Evolutionary conservation across 2,329 filamentous ascomycete species (phyloP).

Genomic region (Alternaria rosae): DNA sequence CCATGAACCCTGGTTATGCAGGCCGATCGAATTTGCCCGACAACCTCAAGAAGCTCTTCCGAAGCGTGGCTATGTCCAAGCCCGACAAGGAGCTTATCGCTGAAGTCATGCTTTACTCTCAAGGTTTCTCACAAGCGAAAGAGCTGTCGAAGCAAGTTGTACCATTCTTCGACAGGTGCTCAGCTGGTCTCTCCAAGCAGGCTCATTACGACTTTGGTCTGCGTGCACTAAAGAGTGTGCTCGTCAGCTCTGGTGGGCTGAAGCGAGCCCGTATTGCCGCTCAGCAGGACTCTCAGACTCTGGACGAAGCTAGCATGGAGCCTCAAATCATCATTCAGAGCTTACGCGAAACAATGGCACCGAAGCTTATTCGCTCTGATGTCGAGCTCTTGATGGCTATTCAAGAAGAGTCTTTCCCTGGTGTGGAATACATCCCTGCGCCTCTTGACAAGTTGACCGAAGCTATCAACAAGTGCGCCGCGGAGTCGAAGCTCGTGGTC

Average conservation of each 20-base stretch:
- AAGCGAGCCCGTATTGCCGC: constrained; percentile 81
- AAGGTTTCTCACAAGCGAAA: constrained; percentile 98
- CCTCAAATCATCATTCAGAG: constrained; percentile 99
- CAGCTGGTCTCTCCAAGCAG: constrained; percentile 84
- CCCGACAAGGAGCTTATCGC: constrained; percentile 99
- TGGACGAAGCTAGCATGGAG: constrained; percentile 78
- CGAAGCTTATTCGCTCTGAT: constrained; percentile 92
- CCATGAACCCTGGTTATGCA: constrained; percentile 99
- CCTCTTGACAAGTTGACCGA: constrained; percentile 80
- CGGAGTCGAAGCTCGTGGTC: constrained; percentile 84
- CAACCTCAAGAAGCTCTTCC: constrained; percentile 99
- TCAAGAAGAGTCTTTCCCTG: constrained; percentile 87
- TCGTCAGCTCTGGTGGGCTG: constrained; percentile 95
- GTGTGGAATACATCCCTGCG: constrained; percentile 89
- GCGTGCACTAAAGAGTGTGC: constrained; percentile 95
- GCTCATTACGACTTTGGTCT: constrained; percentile 99
- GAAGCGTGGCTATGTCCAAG: constrained; percentile 99
- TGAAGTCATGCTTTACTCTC: constrained; percentile 99
- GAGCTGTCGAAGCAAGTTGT: constrained; percentile 92
- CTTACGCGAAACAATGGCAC: constrained; percentile 96
- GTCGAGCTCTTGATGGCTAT: constrained; percentile 87
- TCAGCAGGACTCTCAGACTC: constrained; percentile 61
- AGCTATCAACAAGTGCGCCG: constrained; percentile 82
- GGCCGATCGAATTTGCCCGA: constrained; percentile 97
- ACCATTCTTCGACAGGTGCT: constrained; percentile 95